phyloP scores from a whole-genome alignment of 345 rosid genomes.

The Aquilaria yunnanensis region DNA sequence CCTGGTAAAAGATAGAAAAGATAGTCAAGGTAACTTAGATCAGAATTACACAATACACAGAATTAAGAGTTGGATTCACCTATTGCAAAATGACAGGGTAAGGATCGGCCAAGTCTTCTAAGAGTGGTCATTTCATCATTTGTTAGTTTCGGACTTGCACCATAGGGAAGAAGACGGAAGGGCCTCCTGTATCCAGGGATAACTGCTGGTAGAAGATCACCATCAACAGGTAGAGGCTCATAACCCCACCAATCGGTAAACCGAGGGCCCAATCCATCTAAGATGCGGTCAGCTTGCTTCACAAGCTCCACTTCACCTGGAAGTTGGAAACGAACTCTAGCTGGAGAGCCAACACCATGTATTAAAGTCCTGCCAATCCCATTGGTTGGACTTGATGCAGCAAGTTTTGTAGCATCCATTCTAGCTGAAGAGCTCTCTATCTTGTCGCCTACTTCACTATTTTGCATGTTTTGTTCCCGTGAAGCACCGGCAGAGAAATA shows the following conservation, averaged over 20 bases:
- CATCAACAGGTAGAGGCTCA: slow-evolving; percentile 89
- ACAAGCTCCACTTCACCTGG: slow-evolving; percentile 74
- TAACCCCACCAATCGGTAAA: slow-evolving; percentile 94
- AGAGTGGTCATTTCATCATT: slow-evolving; percentile 92
- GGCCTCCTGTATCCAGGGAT: slow-evolving; percentile 79
- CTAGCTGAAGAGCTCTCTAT: slow-evolving; percentile 19
- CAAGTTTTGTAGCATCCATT: slow-evolving; percentile 16
- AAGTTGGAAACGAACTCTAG: slow-evolving; percentile 68
- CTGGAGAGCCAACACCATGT: slow-evolving; percentile 70
- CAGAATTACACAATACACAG: slow-evolving; percentile 6
- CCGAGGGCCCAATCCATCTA: slow-evolving; percentile 90
- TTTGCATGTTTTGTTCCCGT: slow-evolving; percentile 15
- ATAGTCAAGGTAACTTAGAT: slow-evolving; percentile 10
- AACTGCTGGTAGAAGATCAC: slow-evolving; percentile 80
- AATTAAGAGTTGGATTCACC: slow-evolving; percentile 35
- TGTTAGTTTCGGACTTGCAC: slow-evolving; percentile 65
- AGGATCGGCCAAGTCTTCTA: slow-evolving; percentile 81
- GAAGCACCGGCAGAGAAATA: slow-evolving; percentile 53
- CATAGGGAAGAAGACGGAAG: slow-evolving; percentile 93
- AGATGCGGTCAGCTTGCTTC: slow-evolving; percentile 69
- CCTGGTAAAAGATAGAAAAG: slow-evolving; percentile 38
- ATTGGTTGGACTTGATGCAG: slow-evolving; percentile 16
- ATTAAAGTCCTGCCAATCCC: slow-evolving; percentile 25
- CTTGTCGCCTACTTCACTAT: slow-evolving; percentile 17
- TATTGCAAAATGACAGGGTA: slow-evolving; percentile 87